Conservation (phyloP, 2,329 filamentous ascomycete genomes). For the Akanthomyces lecanii region DNA sequence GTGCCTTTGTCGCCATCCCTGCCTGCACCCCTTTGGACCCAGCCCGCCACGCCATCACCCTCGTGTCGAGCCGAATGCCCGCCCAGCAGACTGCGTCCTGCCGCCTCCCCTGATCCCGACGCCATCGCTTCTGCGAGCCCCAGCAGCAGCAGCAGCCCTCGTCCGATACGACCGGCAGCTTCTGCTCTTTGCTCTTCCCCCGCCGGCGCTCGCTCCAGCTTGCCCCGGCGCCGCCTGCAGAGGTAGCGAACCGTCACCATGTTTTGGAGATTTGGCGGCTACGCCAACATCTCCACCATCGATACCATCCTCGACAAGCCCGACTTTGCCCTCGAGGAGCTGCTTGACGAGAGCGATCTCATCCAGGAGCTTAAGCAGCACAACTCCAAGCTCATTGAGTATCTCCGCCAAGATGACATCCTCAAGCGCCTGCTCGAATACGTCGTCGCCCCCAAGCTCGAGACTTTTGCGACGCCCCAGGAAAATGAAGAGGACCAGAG, state of each 20-base stretch:
- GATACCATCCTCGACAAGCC: conserved; percentile 96
- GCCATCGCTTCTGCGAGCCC: background rate
- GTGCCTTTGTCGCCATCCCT: conserved; percentile 10
- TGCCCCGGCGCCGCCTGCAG: conserved; percentile 1
- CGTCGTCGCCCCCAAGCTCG: conserved; percentile 75
- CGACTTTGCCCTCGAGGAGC: conserved; percentile 90
- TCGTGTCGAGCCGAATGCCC: conserved; percentile 13
- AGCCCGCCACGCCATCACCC: background rate
- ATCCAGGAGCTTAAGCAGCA: conserved; percentile 98
- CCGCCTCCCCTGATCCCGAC: background rate
- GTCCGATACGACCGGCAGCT: background rate
- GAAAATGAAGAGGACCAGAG: conserved; percentile 50
- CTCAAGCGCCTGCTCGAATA: conserved; percentile 85
- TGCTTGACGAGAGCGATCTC: conserved; percentile 92
- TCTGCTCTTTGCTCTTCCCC: background rate
- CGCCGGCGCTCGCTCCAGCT: conserved; percentile 16
- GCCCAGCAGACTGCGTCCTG: conserved; percentile 2
- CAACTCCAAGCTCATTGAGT: conserved; percentile 96
- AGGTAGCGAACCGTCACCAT: conserved; percentile 56
- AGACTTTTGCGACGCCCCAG: conserved; percentile 48
- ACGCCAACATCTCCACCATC: conserved; percentile 94
- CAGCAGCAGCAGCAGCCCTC: background rate
- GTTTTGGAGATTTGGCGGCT: conserved; percentile 99
- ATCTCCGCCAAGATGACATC: conserved; percentile 80
- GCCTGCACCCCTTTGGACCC: conserved; percentile 14